Base-by-base conservation (phyloP, 2,329 filamentous ascomycete genomes). In the Fusarium cyanostomum region DNA sequence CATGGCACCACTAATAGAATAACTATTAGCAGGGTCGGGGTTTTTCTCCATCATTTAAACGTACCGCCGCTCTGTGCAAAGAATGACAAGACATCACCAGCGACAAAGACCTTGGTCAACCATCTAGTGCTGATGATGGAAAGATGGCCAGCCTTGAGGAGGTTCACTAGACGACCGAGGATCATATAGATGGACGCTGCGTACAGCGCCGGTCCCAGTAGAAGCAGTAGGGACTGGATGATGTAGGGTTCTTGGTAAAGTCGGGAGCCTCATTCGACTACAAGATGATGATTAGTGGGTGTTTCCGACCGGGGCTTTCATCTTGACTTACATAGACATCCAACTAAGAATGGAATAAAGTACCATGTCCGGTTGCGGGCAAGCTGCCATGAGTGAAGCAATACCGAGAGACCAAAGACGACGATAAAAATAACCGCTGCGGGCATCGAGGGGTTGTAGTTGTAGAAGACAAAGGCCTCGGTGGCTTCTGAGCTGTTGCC, bases 61-160 rank as follows among this genome's bases (percentile, higher is more conserved):
- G 27, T 55, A 68, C 73, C 73, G 38, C 60, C 63, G 16, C 72
- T 66, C 48, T 75, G 73, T 4, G 73, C 64, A 10, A 73, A 44
- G n/a, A 85, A 81, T 4, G 78, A 81, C 1, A 84, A 37, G 2
- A 84, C 71, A 59, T 85, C 83, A 8, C 81, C 82, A 3, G 74
- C 60, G 3, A 85, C 81, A 56, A 84, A 86, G 30, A 84, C 72
- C 56, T 80, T 81, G 3, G 83, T 84, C 28, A 84, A 67, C 77
- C 78, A 81, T n/a, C 54, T 73, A 0, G 76, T 71, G 1, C 72
- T 71, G 26, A 85, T 78, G 13, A 82, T 59, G 0, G 81, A 79
- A 43, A 77, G 72, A 0, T 73, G 52, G 15, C 75, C 74, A 4
- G 78, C 81, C 15, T 80, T 69, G 2, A 77, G 66, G n/a, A 76